These are phyloP conservation scores for Plasmodium blacklocki DNA, from an alignment of 169 alveolate species.

Conservation along the genomic window DNA sequence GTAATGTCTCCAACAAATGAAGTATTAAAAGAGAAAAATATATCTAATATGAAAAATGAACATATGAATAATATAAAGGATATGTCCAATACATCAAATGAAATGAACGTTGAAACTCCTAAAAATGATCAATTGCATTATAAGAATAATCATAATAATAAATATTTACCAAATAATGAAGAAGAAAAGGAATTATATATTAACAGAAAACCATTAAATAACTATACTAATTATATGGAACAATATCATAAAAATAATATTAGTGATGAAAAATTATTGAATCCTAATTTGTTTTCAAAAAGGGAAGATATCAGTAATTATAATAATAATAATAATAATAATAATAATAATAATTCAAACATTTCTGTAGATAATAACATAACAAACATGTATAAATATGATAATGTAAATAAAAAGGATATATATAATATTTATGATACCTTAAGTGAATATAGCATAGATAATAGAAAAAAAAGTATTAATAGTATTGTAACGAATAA, in stretches of 20 bases:
- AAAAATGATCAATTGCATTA: not conserved
- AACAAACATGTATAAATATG: not conserved
- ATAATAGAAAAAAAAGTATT: constrained; percentile 11
- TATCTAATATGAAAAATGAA: not conserved
- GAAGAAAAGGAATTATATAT: not conserved
- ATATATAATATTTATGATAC: not conserved
- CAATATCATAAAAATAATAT: not conserved
- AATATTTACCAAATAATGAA: not conserved
- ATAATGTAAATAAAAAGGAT: constrained; percentile 12
- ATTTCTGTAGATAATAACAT: not conserved
- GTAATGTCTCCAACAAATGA: constrained; percentile 24
- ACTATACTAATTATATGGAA: not conserved
- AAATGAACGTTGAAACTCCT: not conserved
- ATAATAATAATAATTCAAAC: not conserved
- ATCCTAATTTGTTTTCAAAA: not conserved
- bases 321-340: not conserved
- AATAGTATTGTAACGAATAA: constrained; percentile 28
- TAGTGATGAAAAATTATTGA: not conserved
- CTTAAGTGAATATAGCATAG: constrained; percentile 14
- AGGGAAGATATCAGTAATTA: not conserved
- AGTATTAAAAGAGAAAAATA: constrained; percentile 1
- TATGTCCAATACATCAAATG: not conserved
- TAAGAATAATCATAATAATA: not conserved
- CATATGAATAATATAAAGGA: not conserved
- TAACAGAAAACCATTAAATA: not conserved